A percentile compares a stretch with the other conserved stretches of the same genome.
phyloP scores from a whole-genome alignment of 2,329 filamentous ascomycete genomes.

The Botrytis tulipae region DNA sequence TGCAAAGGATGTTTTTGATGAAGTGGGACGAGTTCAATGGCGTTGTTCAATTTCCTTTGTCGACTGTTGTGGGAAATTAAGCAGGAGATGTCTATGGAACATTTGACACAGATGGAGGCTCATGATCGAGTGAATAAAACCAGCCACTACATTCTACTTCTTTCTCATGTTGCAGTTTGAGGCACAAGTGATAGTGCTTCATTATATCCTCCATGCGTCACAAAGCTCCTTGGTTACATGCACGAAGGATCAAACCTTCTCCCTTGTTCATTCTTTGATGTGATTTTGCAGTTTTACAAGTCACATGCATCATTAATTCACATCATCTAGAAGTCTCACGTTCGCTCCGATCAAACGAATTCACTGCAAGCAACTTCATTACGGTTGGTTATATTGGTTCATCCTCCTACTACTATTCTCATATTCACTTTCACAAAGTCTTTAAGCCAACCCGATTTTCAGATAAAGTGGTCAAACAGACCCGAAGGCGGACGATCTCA shows the following conservation, averaged over 20 bases:
- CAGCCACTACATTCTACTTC: not conserved
- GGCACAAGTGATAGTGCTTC: not conserved
- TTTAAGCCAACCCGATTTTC: not conserved
- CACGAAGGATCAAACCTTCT: not conserved
- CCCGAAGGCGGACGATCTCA: not conserved
- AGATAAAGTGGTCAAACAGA: not conserved
- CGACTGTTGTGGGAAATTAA: not conserved
- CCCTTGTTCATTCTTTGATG: not conserved
- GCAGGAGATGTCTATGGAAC: not conserved
- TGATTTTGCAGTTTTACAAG: not conserved
- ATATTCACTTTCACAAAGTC: not conserved
- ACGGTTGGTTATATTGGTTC: not conserved
- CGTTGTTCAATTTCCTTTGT: not conserved
- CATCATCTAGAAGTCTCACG: not conserved
- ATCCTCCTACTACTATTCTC: rapidly evolving
- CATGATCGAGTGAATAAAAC: not conserved
- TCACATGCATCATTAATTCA: not conserved
- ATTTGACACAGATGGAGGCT: not conserved
- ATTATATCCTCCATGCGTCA: not conserved
- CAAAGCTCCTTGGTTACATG: not conserved
- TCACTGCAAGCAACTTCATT: not conserved
- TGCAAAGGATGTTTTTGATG: not conserved
- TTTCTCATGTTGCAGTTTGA: not conserved
- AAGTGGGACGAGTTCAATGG: not conserved
- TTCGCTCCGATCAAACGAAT: not conserved